Base-by-base conservation (phyloP, 1,284 basidiomycete species). In the Trametes sp. region DNA sequence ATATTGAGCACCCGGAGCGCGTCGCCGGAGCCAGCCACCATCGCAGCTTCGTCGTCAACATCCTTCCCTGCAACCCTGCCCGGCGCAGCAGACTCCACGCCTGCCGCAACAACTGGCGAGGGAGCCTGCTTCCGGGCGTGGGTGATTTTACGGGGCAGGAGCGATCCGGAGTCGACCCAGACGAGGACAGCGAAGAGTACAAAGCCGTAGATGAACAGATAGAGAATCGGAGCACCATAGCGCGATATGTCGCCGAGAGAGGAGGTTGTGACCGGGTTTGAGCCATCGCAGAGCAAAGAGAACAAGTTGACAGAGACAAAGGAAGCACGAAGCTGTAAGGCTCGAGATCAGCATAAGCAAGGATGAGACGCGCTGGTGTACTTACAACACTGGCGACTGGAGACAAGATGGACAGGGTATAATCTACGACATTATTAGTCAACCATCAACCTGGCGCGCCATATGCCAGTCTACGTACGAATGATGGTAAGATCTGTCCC, bases 251-350 rank as follows among this genome's bases (percentile, higher is more conserved):
- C 69, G 8, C 84, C 84, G 59, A 87, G 76, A 0, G 83, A 81
- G 1, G 79, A 72, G 0, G 81, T 68, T 0, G 83, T 83, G 36
- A 86, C 80, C 0, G 80, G 76, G 9, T 80, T 79, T 0, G 80
- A 75, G 9, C 88, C 88, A 63, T 88, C 77, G 70, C 92, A 94
- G 0, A 93, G 84, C 19, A 94, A 78, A 7, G 87, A 89, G 74
- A 94, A 94, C 2, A 92, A 74, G 72, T 94, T 94, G 70, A 92
- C 81, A 0, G 89, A 89, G 14, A 94, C 84, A 33, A 93, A 81
- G 1, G 85, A 84, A 0, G 91, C 87, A 48, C 92, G 83, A 29
- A 84, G 67, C 86, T 85, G 24, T 19, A 19, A 8, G 29, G 5
- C 2, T 5, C 7, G 4, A 9, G 23, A 33, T 56, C 7, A 56